Evolutionary conservation across 306 rosid species (phyloP), one percentile per base, ranked within the genome.

Genomic region (Pterocarpus macrocarpus): DNA sequence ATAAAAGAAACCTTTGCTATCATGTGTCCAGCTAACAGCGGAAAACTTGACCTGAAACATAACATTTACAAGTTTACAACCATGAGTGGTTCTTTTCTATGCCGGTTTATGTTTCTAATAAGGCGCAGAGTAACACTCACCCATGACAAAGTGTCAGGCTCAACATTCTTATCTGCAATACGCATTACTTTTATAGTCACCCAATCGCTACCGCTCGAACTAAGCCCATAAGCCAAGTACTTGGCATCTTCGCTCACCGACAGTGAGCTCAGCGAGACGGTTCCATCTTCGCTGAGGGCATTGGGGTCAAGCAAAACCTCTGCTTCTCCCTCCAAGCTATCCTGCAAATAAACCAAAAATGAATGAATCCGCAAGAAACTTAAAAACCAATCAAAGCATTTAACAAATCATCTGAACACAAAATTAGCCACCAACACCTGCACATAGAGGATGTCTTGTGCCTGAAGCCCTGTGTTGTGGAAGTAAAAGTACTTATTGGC

Each of bases 191-290:
- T 93, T 32, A 95, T 89, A 16, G 91, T 91, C 67, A 87, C 91
- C 99, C 99, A 93, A 86, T 93, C 98, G 8, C 99, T 95, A 67
- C 97, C 99, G 39, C 99, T 91, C 3, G 93, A 65, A 71, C 99
- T 95, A 66, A 95, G 91, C 14, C 87, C 98, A 53, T 93, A 95
- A 47, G 94, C 98, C 90, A 95, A 71, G 83, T 91, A 89, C 63
- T 90, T 85, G 13, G 92, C 98, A 86, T 93, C 96, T 88, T 93
- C 82, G 47, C 98, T 95, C 44, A 90, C 89, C 0, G 99, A 87
- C 2, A 15, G 68, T 17, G 89, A 70, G 69, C 41, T 89, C 83
- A 95, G 56, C 3, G 99, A 80, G n/a, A 91, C 90, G 6, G 99
- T 93, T 71, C 97, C 99, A 33, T 95, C 98, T 82, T 90, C 90